Evolutionary conservation across 805 yeast species (phyloP).

Genomic region (Metschnikowia corniflorae): DNA sequence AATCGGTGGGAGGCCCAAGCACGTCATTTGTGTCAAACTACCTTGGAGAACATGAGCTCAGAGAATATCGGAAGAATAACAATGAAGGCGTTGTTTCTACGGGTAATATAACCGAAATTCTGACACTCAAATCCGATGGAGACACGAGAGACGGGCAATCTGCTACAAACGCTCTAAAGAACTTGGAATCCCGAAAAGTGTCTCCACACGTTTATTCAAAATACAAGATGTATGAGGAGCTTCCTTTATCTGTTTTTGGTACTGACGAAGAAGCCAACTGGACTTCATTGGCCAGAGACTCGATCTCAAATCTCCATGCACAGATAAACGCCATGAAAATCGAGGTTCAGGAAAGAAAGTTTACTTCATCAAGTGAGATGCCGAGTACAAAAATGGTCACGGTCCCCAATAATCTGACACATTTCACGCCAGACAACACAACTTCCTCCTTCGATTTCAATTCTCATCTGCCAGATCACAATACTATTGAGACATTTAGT

Average conservation of each 20-base stretch:
- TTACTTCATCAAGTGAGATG: background rate
- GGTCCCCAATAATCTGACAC: constrained; percentile 1
- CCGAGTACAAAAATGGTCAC: background rate
- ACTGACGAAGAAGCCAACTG: constrained; percentile 23
- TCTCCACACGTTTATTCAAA: constrained; percentile 10
- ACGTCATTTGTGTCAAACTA: too few relatives aligned
- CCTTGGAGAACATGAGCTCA: too few relatives aligned
- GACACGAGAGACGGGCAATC: too few relatives aligned
- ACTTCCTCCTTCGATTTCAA: constrained; percentile 9
- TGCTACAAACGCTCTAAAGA: too few relatives aligned
- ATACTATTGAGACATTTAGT: too few relatives aligned
- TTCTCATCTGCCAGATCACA: constrained; percentile 3
- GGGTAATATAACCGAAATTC: too few relatives aligned
- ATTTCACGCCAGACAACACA: constrained; percentile 7
- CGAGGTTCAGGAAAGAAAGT: constrained; percentile 5
- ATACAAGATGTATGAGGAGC: constrained; percentile 14
- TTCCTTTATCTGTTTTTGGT: constrained; percentile 17
- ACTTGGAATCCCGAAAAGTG: too few relatives aligned
- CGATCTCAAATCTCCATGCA: constrained; percentile 22
- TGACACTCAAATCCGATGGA: too few relatives aligned
- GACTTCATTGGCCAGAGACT: constrained; percentile 24
- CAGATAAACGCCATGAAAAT: constrained; percentile 23
- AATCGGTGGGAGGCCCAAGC: too few relatives aligned
- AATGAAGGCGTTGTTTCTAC: too few relatives aligned
- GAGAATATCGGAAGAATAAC: too few relatives aligned